Evolutionary conservation across 441 rosid genomes (phyloP), one percentile per base, ranked within the genome.

Genomic region (Corymbia citriodora): DNA sequence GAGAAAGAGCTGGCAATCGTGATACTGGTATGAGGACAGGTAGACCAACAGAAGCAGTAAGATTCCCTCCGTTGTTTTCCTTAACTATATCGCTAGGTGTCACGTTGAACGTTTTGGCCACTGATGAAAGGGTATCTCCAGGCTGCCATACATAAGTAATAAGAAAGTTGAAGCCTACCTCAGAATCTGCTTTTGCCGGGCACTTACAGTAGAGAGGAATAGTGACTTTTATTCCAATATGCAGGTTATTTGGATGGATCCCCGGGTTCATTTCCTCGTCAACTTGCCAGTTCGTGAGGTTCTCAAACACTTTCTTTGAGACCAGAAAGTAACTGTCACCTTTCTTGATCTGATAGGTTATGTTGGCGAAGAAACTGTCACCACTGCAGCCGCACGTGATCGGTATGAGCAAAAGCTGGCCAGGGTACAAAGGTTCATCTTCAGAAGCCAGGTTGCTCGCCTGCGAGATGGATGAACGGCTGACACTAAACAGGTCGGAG

Each of bases 141-240:
- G 92, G 94, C 79, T 93, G 96, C 96, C 96, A 94, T 19, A 95
- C 95, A 55, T 94, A 95, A 68, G 95, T 95, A 86, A 95, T 91
- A 14, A 95, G 90, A 91, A 89, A 88, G 17, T 88, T 59, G 72
- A 94, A 93, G 88, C 95, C 96, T 40, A 92, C 90, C 89, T 90
- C 82, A 33, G 29, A 27, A 14, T 92, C 91, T 10, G 90, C 72
- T 88, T 70, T 90, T 4, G 94, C 93, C 68, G 95, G 97, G 92
- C 97, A 95, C 94, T 94, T 94, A 79, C 98, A 96, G 90, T 94
- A 91, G 92, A 96, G 89, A 90, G 96, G 96, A 90, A 95, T 90
- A 15, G 88, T 91, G 88, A 93, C 96, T 52, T 91, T 65, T 89
- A 90, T 95, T 85, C 95, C 96, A 87, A 91, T 86, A 83, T 94